Percentiles rank a stretch among this genome's conserved stretches.
phyloP scores from a whole-genome alignment of 441 rosid species.

The Gossypium davidsonii region DNA sequence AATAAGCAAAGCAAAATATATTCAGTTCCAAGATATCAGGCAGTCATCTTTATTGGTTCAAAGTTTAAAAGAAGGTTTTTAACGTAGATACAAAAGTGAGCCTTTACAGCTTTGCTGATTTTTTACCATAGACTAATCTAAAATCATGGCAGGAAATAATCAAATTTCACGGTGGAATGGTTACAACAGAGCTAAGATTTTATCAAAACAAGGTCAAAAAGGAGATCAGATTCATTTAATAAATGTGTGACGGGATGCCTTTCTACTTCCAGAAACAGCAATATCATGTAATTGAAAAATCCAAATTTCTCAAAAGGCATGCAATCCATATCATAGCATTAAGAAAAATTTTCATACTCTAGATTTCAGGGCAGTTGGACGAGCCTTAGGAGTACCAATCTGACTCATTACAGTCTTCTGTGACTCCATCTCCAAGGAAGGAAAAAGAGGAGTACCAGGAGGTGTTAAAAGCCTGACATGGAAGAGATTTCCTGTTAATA shows the following conservation, averaged over 20 bases:
- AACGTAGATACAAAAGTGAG: background rate
- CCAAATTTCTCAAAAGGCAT: constrained; percentile 1
- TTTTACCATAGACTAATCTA: background rate
- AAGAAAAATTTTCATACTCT: constrained; percentile 51
- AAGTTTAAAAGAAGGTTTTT: background rate
- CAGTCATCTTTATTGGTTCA: background rate
- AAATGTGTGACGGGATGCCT: background rate
- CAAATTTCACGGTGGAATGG: constrained; percentile 5
- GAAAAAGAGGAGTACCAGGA: constrained; percentile 95
- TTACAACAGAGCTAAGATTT: background rate
- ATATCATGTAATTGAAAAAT: background rate
- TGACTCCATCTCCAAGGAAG: constrained; percentile 91
- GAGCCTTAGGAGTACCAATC: constrained; percentile 57
- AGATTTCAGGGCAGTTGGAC: constrained; percentile 55
- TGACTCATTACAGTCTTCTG: constrained; percentile 64
- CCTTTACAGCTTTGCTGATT: background rate
- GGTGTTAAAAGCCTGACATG: constrained; percentile 79
- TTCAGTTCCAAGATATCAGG: background rate
- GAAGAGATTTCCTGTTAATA: constrained; percentile 14
- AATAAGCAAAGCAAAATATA: background rate
- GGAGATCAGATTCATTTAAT: background rate
- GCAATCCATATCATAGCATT: constrained; percentile 1
- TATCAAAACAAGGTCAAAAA: background rate
- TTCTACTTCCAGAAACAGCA: background rate
- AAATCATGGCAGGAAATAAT: background rate